A percentile compares a stretch with the other conserved stretches of the same genome.
Conservation (phyloP, 805 yeast species). For the Spathaspora arborariae region DNA sequence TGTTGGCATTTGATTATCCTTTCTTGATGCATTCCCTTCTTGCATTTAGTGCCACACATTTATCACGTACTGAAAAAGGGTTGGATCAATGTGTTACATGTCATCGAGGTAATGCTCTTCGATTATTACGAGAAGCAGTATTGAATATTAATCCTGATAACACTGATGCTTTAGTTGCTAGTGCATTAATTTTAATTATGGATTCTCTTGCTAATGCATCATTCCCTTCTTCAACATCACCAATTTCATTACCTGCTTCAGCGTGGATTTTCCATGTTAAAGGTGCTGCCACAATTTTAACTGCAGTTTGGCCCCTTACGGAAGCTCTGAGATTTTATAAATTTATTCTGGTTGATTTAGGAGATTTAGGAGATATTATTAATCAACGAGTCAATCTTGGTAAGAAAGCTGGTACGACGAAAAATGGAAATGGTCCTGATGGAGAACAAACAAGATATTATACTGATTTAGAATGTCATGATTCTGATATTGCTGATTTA, state of each 20-base stretch:
- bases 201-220: constrained; percentile 92
- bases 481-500: constrained; percentile 75
- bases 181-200: constrained; percentile 84
- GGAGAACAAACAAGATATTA: constrained; percentile 30
- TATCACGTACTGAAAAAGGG: constrained; percentile 72
- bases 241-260: constrained; percentile 77
- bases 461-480: constrained; percentile 75
- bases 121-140: constrained; percentile 80
- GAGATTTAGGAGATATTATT: constrained; percentile 78
- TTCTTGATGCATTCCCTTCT: constrained; percentile 88
- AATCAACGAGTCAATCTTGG: constrained; percentile 33
- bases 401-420: constrained; percentile 7
- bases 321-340: constrained; percentile 41
- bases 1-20: constrained; percentile 82
- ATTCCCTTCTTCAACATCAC: constrained; percentile 45
- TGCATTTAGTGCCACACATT: constrained; percentile 90
- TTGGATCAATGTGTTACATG: constrained; percentile 77
- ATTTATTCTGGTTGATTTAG: constrained; percentile 71
- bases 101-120: constrained; percentile 83
- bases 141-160: constrained; percentile 77
- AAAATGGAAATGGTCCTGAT: constrained; percentile 8
- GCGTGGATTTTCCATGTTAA: constrained; percentile 98
- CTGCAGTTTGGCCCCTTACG: constrained; percentile 91
- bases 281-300: constrained; percentile 92
- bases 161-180: constrained; percentile 90